Evolutionary conservation across 176 grass and related monocot species (phyloP), one percentile per base, ranked within the genome.

Genomic region (Juncus inflexus): DNA sequence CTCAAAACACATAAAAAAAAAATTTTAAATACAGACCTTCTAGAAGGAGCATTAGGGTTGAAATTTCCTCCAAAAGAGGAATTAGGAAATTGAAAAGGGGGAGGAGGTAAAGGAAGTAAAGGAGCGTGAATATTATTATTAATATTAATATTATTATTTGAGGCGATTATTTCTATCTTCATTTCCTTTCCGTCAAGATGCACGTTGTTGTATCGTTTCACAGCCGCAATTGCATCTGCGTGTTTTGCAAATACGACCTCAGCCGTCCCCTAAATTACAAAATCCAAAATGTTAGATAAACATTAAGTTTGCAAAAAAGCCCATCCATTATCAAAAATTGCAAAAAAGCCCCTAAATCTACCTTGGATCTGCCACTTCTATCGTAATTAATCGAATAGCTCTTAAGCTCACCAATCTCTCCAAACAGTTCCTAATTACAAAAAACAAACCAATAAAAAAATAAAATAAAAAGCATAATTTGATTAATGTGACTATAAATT

Each of bases 301-400:
- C 45, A 12, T 2, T 10, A 37, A 70, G 15, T 19, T 67, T n/a
- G 0, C 67, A 19, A 62, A 15, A 64, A 74, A 51, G 3, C 2
- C 3, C 53, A 39, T 40, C 4, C 15, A 62, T 42, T 15, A 42
- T 64, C n/a, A 64, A 45, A 14, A 43, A 15, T 12, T 64, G 19
- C 19, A 28, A 28, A 28, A 28, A 28, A 28, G 1, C 19, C 19
- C 19, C 19, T 16, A 36, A 58, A 35, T 12, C 14, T 80, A 90
- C 87, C 79, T 86, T 86, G 14, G 83, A 83, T 80, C 87, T 80
- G 64, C 87, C 83, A 51, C 76, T 90, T 60, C 52, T 80, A 47
- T 90, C 87, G 55, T 90, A 86, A 74, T 90, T 86, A 61, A 90
- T 80, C 35, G 87, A 83, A 47, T 75, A 83, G 11, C 60, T 72